Evolutionary conservation across 352 stramenopile species (phyloP).

Genomic region (Saprolegnia parasitica): DNA sequence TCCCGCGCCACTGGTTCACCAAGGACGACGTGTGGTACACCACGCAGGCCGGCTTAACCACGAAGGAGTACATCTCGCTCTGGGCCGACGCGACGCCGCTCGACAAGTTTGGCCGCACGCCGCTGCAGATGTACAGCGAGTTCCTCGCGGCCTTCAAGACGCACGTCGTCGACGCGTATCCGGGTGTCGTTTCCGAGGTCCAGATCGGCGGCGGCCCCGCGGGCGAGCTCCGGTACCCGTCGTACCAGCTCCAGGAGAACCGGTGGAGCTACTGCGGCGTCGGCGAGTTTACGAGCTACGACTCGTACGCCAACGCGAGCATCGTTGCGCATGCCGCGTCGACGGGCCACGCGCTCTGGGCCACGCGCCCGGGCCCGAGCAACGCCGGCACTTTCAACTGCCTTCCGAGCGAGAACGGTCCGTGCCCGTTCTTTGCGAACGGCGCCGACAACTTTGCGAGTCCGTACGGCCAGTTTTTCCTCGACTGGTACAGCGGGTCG

Average conservation of each 20-base stretch:
- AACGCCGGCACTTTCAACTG: constrained; percentile 12
- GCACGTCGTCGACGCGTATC: not conserved
- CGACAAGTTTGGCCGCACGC: constrained; percentile 7
- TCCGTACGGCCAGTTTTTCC: constrained; percentile 10
- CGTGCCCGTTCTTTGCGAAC: not conserved
- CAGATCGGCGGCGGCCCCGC: constrained; percentile 8
- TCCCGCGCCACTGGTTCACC: not conserved
- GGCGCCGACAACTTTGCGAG: constrained; percentile 7
- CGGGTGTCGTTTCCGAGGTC: constrained; percentile 8
- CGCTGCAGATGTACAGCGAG: not conserved
- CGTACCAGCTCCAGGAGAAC: not conserved
- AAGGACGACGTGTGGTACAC: not conserved
- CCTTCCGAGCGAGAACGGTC: not conserved
- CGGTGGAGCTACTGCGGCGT: constrained; percentile 12
- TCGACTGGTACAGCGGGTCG: constrained; percentile 2
- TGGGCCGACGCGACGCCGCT: not conserved
- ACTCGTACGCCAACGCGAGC: not conserved
- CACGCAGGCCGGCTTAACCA: not conserved
- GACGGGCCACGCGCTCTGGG: not conserved
- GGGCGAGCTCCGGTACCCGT: constrained; percentile 20
- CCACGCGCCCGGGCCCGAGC: not conserved
- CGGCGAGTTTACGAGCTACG: constrained; percentile 13
- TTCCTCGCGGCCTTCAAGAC: constrained; percentile 5
- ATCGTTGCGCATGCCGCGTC: not conserved
- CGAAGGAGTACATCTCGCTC: constrained; percentile 20